A percentile compares a stretch with the other conserved stretches of the same genome.
Conservation (phyloP, 257 asterid genomes). For the Penstemon newberryi region DNA sequence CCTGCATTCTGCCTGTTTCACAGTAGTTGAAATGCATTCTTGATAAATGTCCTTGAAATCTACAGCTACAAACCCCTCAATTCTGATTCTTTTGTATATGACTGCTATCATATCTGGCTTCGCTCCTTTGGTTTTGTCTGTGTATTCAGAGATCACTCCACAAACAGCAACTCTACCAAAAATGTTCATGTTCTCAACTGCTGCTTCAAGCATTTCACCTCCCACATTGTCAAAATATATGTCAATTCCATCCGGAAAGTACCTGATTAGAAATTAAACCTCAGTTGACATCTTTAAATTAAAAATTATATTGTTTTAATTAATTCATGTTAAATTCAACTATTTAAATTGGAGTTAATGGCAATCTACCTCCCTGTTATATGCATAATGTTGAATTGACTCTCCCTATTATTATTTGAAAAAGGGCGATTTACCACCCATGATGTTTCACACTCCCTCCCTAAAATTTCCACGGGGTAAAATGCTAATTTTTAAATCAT, state of each 20-base stretch:
- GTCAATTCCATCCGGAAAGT: slow-evolving; percentile 50
- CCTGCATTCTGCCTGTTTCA: slow-evolving; percentile 35
- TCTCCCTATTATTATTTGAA: too few species aligned
- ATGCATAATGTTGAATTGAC: too few species aligned
- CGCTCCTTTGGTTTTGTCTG: slow-evolving; percentile 22
- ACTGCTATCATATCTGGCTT: slow-evolving; percentile 41
- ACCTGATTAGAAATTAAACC: slow-evolving; percentile 1
- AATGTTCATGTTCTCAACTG: slow-evolving; percentile 40
- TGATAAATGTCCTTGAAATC: slow-evolving; percentile 30
- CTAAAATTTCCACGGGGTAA: too few species aligned
- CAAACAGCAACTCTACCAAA: slow-evolving; percentile 44
- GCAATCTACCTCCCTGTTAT: too few species aligned
- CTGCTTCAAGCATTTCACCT: slow-evolving; percentile 54
- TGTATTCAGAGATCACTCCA: slow-evolving; percentile 47
- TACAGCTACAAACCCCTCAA: slow-evolving; percentile 36
- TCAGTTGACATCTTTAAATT: too few species aligned
- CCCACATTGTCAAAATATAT: slow-evolving; percentile 58
- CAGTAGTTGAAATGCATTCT: slow-evolving; percentile 35
- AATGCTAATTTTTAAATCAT: too few species aligned
- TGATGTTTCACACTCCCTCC: too few species aligned
- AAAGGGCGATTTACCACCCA: too few species aligned
- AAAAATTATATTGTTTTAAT: too few species aligned
- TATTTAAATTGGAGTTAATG: too few species aligned
- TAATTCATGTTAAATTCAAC: too few species aligned
- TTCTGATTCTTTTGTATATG: slow-evolving; percentile 39